phyloP scores from a whole-genome alignment of 1,139 yeast species.

The Chernovozyma aurita region DNA sequence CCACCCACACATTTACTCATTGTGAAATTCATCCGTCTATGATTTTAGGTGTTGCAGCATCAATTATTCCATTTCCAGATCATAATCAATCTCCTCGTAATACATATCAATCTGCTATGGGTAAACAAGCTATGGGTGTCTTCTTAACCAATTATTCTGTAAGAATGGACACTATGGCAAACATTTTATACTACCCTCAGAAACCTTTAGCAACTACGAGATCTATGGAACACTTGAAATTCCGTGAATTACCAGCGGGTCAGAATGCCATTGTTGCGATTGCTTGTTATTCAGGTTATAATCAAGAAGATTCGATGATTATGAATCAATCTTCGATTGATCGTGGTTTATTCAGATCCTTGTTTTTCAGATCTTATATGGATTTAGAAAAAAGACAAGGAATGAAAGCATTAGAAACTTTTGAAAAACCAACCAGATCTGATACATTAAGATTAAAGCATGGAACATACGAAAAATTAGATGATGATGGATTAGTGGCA shows the following conservation, averaged over 20 bases:
- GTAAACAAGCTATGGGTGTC: constrained; percentile 99
- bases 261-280: constrained; percentile 98
- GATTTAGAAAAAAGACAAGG: constrained; percentile 98
- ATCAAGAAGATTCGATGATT: constrained; percentile 99
- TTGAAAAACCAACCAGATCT: constrained; percentile 92
- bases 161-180: constrained; percentile 99
- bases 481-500: constrained; percentile 95
- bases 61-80: constrained; percentile 98
- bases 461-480: constrained; percentile 96
- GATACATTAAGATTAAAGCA: constrained; percentile 93
- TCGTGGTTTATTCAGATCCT: constrained; percentile 91
- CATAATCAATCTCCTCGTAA: constrained; percentile 99
- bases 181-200: constrained; percentile 94
- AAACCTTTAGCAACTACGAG: constrained; percentile 99
- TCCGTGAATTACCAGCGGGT: constrained; percentile 98
- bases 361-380: constrained; percentile 96
- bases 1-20: constrained; percentile 89
- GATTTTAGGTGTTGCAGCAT: constrained; percentile 98
- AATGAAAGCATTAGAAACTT: constrained; percentile 94
- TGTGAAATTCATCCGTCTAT: constrained; percentile 99
- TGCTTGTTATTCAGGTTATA: constrained; percentile 96
- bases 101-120: constrained; percentile 99
- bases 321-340: constrained; percentile 98
- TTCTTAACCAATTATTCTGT: constrained; percentile 91
- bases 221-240: constrained; percentile 95